Evolutionary conservation across 116 monocot species (phyloP).

Genomic region (Dioscorea cayenensis): DNA sequence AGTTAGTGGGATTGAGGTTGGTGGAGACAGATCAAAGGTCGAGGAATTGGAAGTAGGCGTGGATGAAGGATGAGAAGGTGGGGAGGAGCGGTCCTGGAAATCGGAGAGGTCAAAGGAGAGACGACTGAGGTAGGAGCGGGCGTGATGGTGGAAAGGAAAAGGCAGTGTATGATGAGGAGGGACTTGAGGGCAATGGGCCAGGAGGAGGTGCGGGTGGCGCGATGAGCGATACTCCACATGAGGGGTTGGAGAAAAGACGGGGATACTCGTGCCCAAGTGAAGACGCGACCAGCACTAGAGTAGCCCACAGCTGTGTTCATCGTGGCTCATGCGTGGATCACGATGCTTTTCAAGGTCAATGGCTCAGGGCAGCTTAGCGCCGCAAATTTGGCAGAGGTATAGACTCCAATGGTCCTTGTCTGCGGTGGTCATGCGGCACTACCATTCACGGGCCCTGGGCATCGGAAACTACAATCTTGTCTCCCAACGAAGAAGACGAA

Average conservation of each 20-base stretch:
- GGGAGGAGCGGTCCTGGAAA: slow-evolving; percentile 48
- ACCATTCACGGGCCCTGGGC: slow-evolving; percentile 27
- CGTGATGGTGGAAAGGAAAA: slow-evolving; percentile 34
- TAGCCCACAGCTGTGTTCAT: slow-evolving; percentile 58
- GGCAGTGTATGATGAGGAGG: slow-evolving; percentile 58
- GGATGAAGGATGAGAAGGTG: slow-evolving; percentile 54
- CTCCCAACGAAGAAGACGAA: too few species aligned
- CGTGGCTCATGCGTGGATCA: slow-evolving; percentile 82
- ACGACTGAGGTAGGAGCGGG: slow-evolving; percentile 7
- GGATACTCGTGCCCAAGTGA: slow-evolving; percentile 56
- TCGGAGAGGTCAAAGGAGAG: slow-evolving; percentile 71
- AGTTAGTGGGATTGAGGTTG: neutral
- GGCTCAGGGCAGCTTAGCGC: slow-evolving; percentile 1
- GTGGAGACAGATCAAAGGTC: slow-evolving; percentile 40
- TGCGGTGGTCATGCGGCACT: slow-evolving; percentile 40
- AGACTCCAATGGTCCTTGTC: slow-evolving; percentile 55
- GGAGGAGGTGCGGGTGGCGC: slow-evolving; percentile 45
- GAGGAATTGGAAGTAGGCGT: slow-evolving; percentile 69
- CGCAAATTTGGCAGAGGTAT: slow-evolving; percentile 14
- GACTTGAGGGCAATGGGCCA: slow-evolving; percentile 81
- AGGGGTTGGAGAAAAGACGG: slow-evolving; percentile 36
- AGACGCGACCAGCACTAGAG: slow-evolving; percentile 53
- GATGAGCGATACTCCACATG: slow-evolving; percentile 42
- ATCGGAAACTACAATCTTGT: neutral
- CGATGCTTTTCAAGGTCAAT: slow-evolving; percentile 39